A percentile compares a stretch with the other conserved stretches of the same genome.
These are phyloP conservation scores for Elongisporangium undulatum DNA, from an alignment of 352 stramenopile species.

Conservation along the genomic window DNA sequence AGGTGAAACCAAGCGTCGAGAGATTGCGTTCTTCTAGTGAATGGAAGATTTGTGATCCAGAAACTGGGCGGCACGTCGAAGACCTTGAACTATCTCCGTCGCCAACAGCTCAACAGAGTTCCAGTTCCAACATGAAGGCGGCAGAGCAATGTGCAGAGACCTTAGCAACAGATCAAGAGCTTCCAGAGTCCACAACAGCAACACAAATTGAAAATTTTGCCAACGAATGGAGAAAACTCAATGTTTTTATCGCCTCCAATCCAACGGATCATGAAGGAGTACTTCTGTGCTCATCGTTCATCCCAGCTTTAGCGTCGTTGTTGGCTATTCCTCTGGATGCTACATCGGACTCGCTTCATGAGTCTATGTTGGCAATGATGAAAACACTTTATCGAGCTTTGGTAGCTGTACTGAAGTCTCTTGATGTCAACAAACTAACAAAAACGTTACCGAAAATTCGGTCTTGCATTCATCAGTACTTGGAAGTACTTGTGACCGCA, in stretches of 20 bases:
- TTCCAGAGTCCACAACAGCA: neutral
- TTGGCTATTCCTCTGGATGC: neutral
- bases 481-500: conserved; percentile 8
- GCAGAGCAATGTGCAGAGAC: neutral
- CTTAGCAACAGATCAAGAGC: neutral
- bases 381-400: conserved; percentile 18
- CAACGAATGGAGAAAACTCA: neutral
- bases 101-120: neutral
- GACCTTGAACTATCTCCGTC: neutral
- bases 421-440: conserved; percentile 1
- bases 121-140: neutral
- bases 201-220: neutral
- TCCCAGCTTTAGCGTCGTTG: neutral
- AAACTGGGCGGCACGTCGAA: conserved; percentile 46
- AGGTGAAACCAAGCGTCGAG: conserved; percentile 63
- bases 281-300: neutral
- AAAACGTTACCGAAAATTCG: neutral
- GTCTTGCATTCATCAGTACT: conserved; percentile 15
- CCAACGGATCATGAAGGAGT: neutral
- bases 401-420: conserved; percentile 15
- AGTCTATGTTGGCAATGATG: conserved; percentile 6
- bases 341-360: neutral
- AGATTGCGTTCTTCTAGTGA: conserved; percentile 72
- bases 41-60: conserved; percentile 79
- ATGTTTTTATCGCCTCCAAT: neutral